Evolutionary conservation across 768 basidiomycete genomes (phyloP), one percentile per base, ranked within the genome.

Genomic region (Bullera alba): DNA sequence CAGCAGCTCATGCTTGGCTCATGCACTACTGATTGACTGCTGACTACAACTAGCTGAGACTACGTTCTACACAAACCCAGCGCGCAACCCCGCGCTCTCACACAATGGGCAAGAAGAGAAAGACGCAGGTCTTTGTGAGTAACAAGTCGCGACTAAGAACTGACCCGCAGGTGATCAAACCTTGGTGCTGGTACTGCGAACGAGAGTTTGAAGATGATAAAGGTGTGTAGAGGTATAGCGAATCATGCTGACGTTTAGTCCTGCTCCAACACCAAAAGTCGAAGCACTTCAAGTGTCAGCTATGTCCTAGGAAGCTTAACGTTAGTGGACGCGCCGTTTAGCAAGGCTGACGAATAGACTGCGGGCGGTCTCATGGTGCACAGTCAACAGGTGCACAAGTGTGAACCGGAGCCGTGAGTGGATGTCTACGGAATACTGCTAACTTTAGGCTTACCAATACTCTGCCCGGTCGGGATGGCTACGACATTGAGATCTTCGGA

Each of bases 171-270:
- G 67, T 67, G 12, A 53, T 72, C 51, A 72, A 72, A 53, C 71
- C 71, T n/a, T 95, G 92, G 90, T 96, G 92, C 76, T 96, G 92
- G 92, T 97, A 97, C 73, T 97, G 91, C 77, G 92, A 97, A 75
- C 82, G 93, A 70, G 93, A 95, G 74, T 99, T 99, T 64, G 92
- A 97, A 75, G 95, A 99, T 80, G 92, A 96, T 74, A 97, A 96
- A 76, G 92, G 92, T 34, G 32, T 10, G 10, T 88, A 42, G 17
- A 77, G 74, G 61, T n/a, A 3, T 19, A 14, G n/a, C 35, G 21
- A 44, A 22, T 15, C 8, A n/a, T 42, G 1, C 16, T 12, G n/a
- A 3, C 12, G 19, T 51, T 6, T 63, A 91, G 95, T 99, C 60
- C 81, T 99, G 56, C 89, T 97, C 83, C 91, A 95, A 74, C 93